Conservation (phyloP, 2,329 filamentous ascomycete species). For the Aspergillus sp. region DNA sequence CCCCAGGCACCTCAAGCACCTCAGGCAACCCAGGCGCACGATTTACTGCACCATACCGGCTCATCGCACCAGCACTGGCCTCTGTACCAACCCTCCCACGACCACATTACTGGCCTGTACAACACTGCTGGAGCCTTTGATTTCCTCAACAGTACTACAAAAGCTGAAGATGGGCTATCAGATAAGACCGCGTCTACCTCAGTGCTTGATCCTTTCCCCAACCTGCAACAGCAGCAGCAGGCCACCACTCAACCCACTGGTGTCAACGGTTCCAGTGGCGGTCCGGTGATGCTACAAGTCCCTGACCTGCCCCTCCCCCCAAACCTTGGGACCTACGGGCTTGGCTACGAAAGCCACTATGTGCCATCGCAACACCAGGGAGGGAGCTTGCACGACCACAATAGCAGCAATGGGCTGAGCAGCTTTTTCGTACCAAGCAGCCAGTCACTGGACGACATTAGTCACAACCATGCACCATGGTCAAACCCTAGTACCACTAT, state of each 20-base stretch:
- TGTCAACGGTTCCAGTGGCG: conserved; percentile 28
- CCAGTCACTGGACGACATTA: conserved; percentile 38
- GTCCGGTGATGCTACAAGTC: conserved; percentile 35
- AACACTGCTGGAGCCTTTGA: conserved; percentile 33
- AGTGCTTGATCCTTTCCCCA: conserved; percentile 36
- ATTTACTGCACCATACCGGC: conserved; percentile 30
- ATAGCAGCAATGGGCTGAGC: conserved; percentile 31
- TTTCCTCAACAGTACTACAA: conserved; percentile 35
- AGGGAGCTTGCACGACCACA: conserved; percentile 33
- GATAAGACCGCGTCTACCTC: conserved; percentile 38
- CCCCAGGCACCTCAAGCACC: conserved; percentile 20
- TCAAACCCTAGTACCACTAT: conserved; percentile 30
- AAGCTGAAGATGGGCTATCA: conserved; percentile 32
- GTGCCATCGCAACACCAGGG: conserved; percentile 31
- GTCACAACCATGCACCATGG: conserved; percentile 32
- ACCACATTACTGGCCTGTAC: conserved; percentile 36
- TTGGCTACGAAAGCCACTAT: conserved; percentile 36
- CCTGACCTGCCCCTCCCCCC: conserved; percentile 36
- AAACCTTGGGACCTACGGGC: conserved; percentile 28
- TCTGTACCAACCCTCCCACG: conserved; percentile 35
- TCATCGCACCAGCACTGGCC: conserved; percentile 37
- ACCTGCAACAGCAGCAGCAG: conserved; percentile 28
- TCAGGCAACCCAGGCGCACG: conserved; percentile 31
- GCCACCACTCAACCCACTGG: conserved; percentile 29
- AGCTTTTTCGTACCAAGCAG: conserved; percentile 32